A percentile compares a stretch with the other conserved stretches of the same genome.
phyloP scores from a whole-genome alignment of 805 yeast species.

The Metschnikowia arizonensis region DNA sequence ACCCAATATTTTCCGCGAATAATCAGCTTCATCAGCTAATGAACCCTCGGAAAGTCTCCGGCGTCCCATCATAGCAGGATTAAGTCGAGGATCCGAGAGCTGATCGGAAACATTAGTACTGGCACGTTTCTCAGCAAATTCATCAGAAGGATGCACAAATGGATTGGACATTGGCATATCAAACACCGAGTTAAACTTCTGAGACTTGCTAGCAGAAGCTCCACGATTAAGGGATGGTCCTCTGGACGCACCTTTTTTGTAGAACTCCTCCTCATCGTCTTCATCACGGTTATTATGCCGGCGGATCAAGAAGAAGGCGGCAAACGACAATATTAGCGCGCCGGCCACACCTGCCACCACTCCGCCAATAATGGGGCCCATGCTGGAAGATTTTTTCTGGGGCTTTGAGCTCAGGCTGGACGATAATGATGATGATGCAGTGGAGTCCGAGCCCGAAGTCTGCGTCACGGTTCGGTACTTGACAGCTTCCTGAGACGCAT shows the following conservation, averaged over 20 bases:
- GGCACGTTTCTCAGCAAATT: conserved; percentile 24
- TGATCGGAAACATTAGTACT: conserved; percentile 14
- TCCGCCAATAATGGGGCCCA: conserved; percentile 44
- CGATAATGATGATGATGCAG: conserved; percentile 3
- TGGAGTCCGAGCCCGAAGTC: conserved; percentile 11
- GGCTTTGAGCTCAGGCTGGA: conserved; percentile 1
- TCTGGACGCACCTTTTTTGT: conserved; percentile 29
- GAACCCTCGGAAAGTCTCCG: conserved; percentile 83
- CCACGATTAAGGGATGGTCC: conserved; percentile 16
- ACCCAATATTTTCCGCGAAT: conserved; percentile 71
- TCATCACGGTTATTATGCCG: conserved; percentile 48
- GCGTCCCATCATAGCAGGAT: conserved; percentile 76
- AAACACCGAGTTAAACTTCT: conserved; percentile 33
- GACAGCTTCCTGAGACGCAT: conserved; percentile 3
- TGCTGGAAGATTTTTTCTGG: conserved; percentile 22
- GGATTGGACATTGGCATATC: conserved; percentile 52
- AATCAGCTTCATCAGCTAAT: conserved; percentile 80
- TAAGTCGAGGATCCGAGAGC: conserved; percentile 55
- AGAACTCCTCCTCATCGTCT: conserved; percentile 41
- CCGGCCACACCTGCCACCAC: conserved; percentile 43
- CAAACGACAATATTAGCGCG: conserved; percentile 21
- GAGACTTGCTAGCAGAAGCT: conserved; percentile 21
- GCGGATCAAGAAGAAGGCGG: conserved; percentile 30
- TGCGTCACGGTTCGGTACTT: conserved; percentile 13
- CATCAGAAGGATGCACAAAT: conserved; percentile 57